Base-by-base conservation (phyloP, 495 filamentous ascomycete genomes). In the Letharia lupina region DNA sequence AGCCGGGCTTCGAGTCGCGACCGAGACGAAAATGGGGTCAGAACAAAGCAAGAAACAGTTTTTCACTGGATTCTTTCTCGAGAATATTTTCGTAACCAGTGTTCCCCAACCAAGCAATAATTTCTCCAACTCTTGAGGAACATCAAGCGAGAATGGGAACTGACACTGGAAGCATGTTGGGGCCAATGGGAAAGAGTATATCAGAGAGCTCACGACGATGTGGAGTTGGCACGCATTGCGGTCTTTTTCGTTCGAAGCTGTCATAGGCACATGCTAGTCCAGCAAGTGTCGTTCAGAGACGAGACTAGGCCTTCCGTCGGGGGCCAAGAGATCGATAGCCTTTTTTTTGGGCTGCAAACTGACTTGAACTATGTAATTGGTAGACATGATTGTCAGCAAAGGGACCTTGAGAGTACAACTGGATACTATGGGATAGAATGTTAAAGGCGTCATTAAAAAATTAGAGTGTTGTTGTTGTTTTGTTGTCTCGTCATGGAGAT, bases 391-490 rank as follows among this genome's bases (percentile, higher is more conserved):
- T 45, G 42, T 65, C 23, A 65, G 63, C 54, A 23, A 48, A 45
- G 28, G 58, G 8, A n/a, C 45, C 54, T n/a, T 9, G 2, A 23
- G 16, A 45, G 31, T 47, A 35, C 0, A 8, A 44, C 16, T 13
- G 60, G 12, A 13, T 37, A 48, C 5, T 8, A 12, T 33, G 35
- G 15, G 33, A 48, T 35, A 28, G 16, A 23, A 48, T 20, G 16
- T 39, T 28, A 9, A 67, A 70, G 74, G 80, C 79, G 81, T 84
- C 82, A 83, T 76, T 69, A 83, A 84, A 84, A 84, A 84, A 84
- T 84, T 84, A 84, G 82, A 84, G 82, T 84, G 81, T 82, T 75
- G 80, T 83, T 82, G 80, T 82, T 82, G 78, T 76, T 74, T 77
- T 67, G 73, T 79, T 82, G 75, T 67, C 76, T 82, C 81, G 73